phyloP scores from a whole-genome alignment of 2,329 filamentous ascomycete species.

The Stemphylium beticola region DNA sequence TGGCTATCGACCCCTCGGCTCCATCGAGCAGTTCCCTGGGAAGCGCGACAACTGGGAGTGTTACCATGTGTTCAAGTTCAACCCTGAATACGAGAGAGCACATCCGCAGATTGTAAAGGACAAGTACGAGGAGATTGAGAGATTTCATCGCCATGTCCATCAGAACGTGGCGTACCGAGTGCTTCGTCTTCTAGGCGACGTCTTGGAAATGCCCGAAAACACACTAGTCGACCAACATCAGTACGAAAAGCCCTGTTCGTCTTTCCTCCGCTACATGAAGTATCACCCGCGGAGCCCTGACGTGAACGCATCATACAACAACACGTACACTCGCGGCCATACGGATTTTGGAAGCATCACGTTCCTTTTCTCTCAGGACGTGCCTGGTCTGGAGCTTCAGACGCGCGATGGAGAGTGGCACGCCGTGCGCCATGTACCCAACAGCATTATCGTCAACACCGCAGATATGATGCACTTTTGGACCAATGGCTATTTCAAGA shows the following conservation, averaged over 20 bases:
- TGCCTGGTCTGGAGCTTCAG: slow-evolving; percentile 57
- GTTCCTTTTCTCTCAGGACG: slow-evolving; percentile 55
- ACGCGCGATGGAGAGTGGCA: slow-evolving; percentile 55
- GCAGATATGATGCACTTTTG: slow-evolving; percentile 52
- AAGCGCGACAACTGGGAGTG: slow-evolving; percentile 37
- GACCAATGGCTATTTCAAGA: slow-evolving; percentile 55
- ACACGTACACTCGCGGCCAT: slow-evolving; percentile 56
- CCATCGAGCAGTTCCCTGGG: not conserved
- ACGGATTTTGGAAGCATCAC: slow-evolving; percentile 58
- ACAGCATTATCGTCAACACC: slow-evolving; percentile 59
- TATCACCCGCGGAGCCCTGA: slow-evolving; percentile 50
- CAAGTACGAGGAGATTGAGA: slow-evolving; percentile 37
- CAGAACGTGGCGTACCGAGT: slow-evolving; percentile 42
- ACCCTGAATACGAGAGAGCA: not conserved
- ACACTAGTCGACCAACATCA: slow-evolving; percentile 47
- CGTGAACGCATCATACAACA: slow-evolving; percentile 46
- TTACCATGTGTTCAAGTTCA: slow-evolving; percentile 44
- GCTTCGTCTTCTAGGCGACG: slow-evolving; percentile 50
- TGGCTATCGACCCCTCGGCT: not conserved
- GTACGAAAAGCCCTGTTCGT: slow-evolving; percentile 46
- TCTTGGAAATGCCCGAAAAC: slow-evolving; percentile 49
- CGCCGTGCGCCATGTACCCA: slow-evolving; percentile 54
- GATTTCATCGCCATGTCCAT: slow-evolving; percentile 32
- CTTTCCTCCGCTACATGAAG: slow-evolving; percentile 53
- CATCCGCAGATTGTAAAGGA: slow-evolving; percentile 26